These are phyloP conservation scores for Senecio squalidus DNA, from an alignment of 140 eudicot genomes.

Conservation along the genomic window DNA sequence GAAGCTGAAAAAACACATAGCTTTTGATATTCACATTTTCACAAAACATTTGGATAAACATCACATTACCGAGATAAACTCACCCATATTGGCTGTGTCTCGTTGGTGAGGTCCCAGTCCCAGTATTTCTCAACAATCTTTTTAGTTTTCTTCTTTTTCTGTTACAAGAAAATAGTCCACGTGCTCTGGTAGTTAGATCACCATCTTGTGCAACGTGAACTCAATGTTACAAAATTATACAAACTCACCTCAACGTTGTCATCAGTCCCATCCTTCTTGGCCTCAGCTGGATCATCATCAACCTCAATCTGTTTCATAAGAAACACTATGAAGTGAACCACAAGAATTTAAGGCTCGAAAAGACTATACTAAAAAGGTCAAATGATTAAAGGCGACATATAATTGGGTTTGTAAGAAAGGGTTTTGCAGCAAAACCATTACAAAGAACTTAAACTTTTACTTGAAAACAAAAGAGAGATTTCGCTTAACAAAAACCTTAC, in stretches of 20 bases:
- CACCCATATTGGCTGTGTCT: slow-evolving; percentile 99
- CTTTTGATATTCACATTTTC: slow-evolving; percentile 5
- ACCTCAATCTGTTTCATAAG: slow-evolving; percentile 66
- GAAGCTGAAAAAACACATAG: slow-evolving; percentile 59
- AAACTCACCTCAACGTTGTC: slow-evolving; percentile 41
- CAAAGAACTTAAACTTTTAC: no score
- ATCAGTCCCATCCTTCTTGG: slow-evolving; percentile 57
- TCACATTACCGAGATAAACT: slow-evolving; percentile 15
- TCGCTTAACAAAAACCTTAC: no score
- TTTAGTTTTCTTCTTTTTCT: slow-evolving; percentile 94
- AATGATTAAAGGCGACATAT: no score
- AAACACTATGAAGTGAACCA: background rate
- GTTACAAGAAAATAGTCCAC: slow-evolving; percentile 9
- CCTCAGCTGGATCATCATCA: slow-evolving; percentile 88
- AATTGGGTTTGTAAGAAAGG: no score
- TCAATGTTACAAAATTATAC: background rate
- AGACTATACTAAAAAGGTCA: no score
- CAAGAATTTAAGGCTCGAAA: background rate
- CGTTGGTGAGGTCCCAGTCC: slow-evolving; percentile 96
- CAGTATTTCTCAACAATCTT: slow-evolving; percentile 87
- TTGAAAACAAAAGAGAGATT: no score
- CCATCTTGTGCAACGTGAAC: background rate
- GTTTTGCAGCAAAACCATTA: no score
- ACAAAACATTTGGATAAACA: background rate
- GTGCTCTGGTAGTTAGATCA: background rate